Percentiles rank a stretch among this genome's conserved stretches.
These are phyloP conservation scores for Pichia sp. DNA, from an alignment of 1,139 yeast genomes.

Conservation along the genomic window DNA sequence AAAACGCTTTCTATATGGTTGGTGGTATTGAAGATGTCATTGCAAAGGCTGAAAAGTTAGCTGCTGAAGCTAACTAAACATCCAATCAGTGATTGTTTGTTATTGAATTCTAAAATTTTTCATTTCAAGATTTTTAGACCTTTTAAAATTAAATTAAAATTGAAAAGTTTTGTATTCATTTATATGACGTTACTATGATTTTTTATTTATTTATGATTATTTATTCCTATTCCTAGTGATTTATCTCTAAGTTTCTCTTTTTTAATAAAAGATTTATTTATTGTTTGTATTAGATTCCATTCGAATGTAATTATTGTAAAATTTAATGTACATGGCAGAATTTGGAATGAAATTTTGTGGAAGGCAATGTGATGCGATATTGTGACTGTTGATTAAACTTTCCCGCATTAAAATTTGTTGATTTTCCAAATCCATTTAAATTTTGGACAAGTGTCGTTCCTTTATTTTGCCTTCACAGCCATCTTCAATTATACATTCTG, in stretches of 20 bases:
- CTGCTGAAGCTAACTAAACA: conserved; percentile 76
- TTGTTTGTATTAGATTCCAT: conserved; percentile 6
- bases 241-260: conserved; percentile 17
- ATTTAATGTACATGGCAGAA: neutral
- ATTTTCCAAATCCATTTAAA: too few relatives aligned
- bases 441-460: too few relatives aligned
- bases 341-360: too few relatives aligned
- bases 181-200: conserved; percentile 17
- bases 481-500: neutral
- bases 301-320: too few relatives aligned
- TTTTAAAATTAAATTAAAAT: neutral
- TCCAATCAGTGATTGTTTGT: conserved; percentile 13
- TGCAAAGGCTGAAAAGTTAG: conserved; percentile 98
- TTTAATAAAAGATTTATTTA: conserved; percentile 16
- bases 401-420: too few relatives aligned
- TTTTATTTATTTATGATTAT: conserved; percentile 18
- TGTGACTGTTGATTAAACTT: too few relatives aligned
- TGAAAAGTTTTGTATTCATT: conserved; percentile 2
- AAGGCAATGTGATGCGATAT: too few relatives aligned
- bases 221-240: conserved; percentile 18
- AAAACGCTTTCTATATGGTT: conserved; percentile 99
- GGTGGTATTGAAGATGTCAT: conserved; percentile 98
- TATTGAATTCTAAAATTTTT: neutral
- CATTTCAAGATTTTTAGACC: neutral
- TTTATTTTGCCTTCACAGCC: neutral